These are phyloP conservation scores for Fusarium protoensiforme DNA, from an alignment of 2,329 filamentous ascomycete genomes.

Conservation along the genomic window DNA sequence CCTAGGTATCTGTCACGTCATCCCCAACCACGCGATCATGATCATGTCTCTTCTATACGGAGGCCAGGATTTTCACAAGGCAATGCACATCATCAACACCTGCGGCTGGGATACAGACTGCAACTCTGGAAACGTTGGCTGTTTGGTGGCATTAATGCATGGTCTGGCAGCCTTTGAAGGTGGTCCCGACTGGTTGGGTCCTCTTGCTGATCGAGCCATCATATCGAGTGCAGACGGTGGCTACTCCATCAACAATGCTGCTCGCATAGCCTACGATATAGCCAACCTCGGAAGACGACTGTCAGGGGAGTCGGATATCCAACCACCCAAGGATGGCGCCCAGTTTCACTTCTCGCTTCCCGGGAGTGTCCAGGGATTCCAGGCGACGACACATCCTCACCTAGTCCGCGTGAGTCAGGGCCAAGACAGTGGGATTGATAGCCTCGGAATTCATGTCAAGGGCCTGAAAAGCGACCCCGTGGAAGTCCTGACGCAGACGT, in stretches of 20 bases:
- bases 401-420: not conserved
- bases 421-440: not conserved
- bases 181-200: constrained; percentile 9
- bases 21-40: constrained; percentile 4
- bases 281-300: not conserved
- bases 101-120: constrained; percentile 5
- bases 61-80: not conserved
- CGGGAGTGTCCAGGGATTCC: constrained; percentile 3
- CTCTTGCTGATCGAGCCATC: constrained; percentile 8
- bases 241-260: constrained; percentile 10
- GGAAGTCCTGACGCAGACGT: constrained; percentile 1
- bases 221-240: constrained; percentile 12
- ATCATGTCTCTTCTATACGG: constrained; percentile 3
- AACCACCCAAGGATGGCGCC: not conserved
- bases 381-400: not conserved
- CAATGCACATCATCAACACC: constrained; percentile 7
- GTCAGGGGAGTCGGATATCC: not conserved
- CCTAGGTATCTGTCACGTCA: constrained; percentile 13
- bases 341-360: constrained; percentile 8
- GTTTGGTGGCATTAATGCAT: not conserved
- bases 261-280: not conserved
- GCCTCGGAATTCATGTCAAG: not conserved
- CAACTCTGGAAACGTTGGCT: constrained; percentile 1
- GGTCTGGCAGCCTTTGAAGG: not conserved
- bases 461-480: not conserved